Base-by-base conservation (phyloP, 176 grass and related monocot species). In the Triticum urartu region DNA sequence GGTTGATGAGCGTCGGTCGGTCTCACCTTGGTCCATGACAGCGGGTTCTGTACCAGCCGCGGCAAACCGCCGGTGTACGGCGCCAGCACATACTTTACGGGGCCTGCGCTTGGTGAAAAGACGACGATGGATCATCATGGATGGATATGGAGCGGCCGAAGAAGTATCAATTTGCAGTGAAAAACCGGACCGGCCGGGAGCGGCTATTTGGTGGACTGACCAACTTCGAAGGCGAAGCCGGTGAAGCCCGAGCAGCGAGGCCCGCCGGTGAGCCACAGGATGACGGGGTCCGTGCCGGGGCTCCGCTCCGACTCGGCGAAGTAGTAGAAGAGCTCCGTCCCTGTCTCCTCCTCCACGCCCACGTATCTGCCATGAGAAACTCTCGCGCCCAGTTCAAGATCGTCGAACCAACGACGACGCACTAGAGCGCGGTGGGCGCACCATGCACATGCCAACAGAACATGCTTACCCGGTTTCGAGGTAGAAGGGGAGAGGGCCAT, bases 321-420 rank as follows among this genome's bases (percentile, higher is more conserved):
- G 34, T 95, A 95, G 89, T 95, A 93, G 86, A 95, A 95, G 39
- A 95, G 84, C 78, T 93, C 77, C 9, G 71, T 21, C 8, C 89
- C 89, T 1, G 86, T 89, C 24, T 48, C 81, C 18, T 93, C 91
- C 24, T 88, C 94, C 80, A 93, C 81, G 8, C 0, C 21, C 30
- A 89, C 73, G 66, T 95, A 93, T 35, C 93, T 94, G n/a, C 52
- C 52, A 58, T 58, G 52, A 58, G 52, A 58, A 58, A 9, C 21
- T 39, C 18, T n/a, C 48, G 3, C 48, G 61, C 10, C 62, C 62
- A 40, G 6, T 64, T 59, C 50, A 71, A 20, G 18, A 11, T 26
- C n/a, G 10, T 26, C 35, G 20, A 42, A 30, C 24, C 7, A 5
- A 7, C 26, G 3, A 17, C 15, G n/a, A 11, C 50, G 47, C 13